These are phyloP conservation scores for Discostella stelligera DNA, from an alignment of 352 stramenopile species.

Conservation along the genomic window DNA sequence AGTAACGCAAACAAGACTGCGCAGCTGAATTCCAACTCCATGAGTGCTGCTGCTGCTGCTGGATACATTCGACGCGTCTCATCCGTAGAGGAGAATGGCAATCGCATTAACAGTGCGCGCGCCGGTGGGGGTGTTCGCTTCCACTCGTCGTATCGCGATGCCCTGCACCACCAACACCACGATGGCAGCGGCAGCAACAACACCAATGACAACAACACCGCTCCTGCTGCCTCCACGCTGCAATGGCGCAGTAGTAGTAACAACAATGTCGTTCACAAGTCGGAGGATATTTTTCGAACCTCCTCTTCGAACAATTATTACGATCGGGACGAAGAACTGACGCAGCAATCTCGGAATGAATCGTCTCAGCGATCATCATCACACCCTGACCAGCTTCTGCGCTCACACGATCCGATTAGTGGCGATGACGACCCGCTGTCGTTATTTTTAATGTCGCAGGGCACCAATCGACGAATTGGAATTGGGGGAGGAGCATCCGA, in stretches of 20 bases:
- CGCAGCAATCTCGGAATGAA: slow-evolving; percentile 14
- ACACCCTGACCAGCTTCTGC: background rate
- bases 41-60: background rate
- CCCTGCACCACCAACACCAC: background rate
- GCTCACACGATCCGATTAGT: background rate
- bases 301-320: background rate
- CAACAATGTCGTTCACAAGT: background rate
- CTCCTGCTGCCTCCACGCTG: background rate
- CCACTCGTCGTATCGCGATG: background rate
- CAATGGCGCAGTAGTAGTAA: background rate
- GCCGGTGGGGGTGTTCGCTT: background rate
- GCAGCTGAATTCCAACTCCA: background rate
- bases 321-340: background rate
- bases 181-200: background rate
- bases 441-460: background rate
- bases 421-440: background rate
- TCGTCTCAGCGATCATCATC: background rate
- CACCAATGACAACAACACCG: background rate
- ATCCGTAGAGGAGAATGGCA: background rate
- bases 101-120: background rate
- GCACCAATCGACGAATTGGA: background rate
- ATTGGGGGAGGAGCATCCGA: background rate
- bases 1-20: background rate
- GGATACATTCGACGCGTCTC: background rate
- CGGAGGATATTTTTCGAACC: slow-evolving; percentile 9